Percentiles rank a stretch among this genome's conserved stretches.
Conservation (phyloP, 2,329 filamentous ascomycete genomes). For the Trichoderma sp. region DNA sequence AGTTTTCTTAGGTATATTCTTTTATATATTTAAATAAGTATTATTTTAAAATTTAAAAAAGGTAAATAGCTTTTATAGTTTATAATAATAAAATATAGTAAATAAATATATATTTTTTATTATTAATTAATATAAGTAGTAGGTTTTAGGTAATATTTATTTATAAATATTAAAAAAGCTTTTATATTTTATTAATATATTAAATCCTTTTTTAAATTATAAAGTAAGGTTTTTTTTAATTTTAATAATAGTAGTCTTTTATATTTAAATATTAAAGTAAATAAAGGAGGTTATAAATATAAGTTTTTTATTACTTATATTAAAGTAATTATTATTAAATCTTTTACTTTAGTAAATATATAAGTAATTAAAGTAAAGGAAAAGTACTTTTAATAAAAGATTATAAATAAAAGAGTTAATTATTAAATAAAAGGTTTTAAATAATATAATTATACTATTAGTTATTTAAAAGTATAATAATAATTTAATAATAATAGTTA, state of each 20-base stretch:
- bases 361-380: neutral
- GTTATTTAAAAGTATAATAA: neutral
- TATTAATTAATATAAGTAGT: neutral
- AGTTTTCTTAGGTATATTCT: neutral
- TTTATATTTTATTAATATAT: neutral
- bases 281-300: neutral
- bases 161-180: neutral
- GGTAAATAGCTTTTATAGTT: neutral
- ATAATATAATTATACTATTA: neutral
- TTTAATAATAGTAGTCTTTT: neutral
- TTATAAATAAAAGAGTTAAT: neutral
- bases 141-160: neutral
- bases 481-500: neutral
- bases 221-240: too few relatives aligned
- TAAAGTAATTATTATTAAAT: neutral
- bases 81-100: neutral
- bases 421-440: neutral
- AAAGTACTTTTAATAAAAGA: neutral
- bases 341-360: neutral
- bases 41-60: neutral
- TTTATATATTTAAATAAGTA: neutral
- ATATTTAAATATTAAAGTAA: neutral
- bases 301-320: neutral
- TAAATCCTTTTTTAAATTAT: neutral
- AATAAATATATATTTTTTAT: neutral